Conservation (phyloP, 768 basidiomycete species). For the Nidularia sp. region DNA sequence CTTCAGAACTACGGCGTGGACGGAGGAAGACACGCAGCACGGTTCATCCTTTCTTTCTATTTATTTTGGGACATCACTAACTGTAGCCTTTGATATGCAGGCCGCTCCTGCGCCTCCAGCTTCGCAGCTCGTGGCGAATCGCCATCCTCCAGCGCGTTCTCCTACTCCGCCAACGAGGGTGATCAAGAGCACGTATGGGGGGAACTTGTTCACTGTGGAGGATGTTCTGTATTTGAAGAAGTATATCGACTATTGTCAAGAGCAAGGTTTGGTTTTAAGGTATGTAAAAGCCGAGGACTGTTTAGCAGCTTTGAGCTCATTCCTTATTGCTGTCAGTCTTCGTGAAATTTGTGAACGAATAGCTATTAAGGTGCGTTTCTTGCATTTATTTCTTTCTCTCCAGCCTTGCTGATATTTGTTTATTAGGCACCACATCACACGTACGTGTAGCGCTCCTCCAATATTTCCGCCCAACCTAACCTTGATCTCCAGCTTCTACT, state of each 20-base stretch:
- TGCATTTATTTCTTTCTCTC: background rate
- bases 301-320: too few species aligned
- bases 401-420: slow-evolving; percentile 3
- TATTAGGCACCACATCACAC: slow-evolving; percentile 83
- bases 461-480: background rate
- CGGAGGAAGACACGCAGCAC: too few species aligned
- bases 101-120: slow-evolving; percentile 63
- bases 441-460: slow-evolving; percentile 32
- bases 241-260: slow-evolving; percentile 89
- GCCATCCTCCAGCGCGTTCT: slow-evolving; percentile 69
- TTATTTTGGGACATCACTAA: too few species aligned
- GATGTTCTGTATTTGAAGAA: slow-evolving; percentile 81
- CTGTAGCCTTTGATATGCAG: slow-evolving; percentile 20
- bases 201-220: slow-evolving; percentile 82
- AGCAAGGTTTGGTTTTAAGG: slow-evolving; percentile 82
- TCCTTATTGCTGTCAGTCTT: slow-evolving; percentile 30
- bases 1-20: too few species aligned
- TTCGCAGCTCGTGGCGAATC: slow-evolving; percentile 61
- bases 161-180: slow-evolving; percentile 81
- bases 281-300: slow-evolving; percentile 14
- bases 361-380: slow-evolving; percentile 61
- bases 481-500: slow-evolving; percentile 63
- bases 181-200: slow-evolving; percentile 87
- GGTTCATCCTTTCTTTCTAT: too few species aligned
- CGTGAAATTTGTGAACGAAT: slow-evolving; percentile 87